These are phyloP conservation scores for Trichoderma asperelloides DNA, from an alignment of 495 filamentous ascomycete species.

Conservation along the genomic window DNA sequence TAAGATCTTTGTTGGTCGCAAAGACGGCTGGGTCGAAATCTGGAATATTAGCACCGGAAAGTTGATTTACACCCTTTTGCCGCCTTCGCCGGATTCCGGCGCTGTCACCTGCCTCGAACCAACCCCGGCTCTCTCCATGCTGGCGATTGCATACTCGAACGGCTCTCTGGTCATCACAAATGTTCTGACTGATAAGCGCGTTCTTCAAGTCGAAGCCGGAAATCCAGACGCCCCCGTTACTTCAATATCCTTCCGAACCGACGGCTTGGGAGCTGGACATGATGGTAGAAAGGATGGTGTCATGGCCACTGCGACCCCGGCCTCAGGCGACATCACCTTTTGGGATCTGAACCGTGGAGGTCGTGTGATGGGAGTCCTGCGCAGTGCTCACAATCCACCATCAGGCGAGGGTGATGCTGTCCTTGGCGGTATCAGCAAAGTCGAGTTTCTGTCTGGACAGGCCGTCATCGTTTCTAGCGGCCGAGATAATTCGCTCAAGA, in stretches of 20 bases:
- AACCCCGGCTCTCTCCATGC: conserved; percentile 70
- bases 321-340: conserved; percentile 78
- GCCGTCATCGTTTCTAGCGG: conserved; percentile 83
- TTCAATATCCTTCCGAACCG: conserved; percentile 83
- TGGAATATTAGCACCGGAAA: conserved; percentile 94
- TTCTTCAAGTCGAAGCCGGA: conserved; percentile 57
- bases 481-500: conserved; percentile 85
- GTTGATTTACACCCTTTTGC: conserved; percentile 73
- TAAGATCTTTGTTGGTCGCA: conserved; percentile 82
- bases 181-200: conserved; percentile 60
- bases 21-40: conserved; percentile 85
- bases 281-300: conserved; percentile 73
- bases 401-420: conserved; percentile 33
- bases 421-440: conserved; percentile 57
- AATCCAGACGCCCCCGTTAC: conserved; percentile 52
- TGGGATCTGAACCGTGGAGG: conserved; percentile 93
- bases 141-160: conserved; percentile 76
- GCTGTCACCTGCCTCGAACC: conserved; percentile 76
- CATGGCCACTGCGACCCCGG: conserved; percentile 69
- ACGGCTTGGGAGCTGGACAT: conserved; percentile 80
- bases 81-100: conserved; percentile 55
- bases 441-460: conserved; percentile 89
- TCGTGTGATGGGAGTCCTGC: conserved; percentile 68
- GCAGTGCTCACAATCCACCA: conserved; percentile 74
- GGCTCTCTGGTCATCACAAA: conserved; percentile 75